Percentiles rank a stretch among this genome's conserved stretches.
These are phyloP conservation scores for Candida tammaniensis DNA, from an alignment of 805 yeast species.

Conservation along the genomic window DNA sequence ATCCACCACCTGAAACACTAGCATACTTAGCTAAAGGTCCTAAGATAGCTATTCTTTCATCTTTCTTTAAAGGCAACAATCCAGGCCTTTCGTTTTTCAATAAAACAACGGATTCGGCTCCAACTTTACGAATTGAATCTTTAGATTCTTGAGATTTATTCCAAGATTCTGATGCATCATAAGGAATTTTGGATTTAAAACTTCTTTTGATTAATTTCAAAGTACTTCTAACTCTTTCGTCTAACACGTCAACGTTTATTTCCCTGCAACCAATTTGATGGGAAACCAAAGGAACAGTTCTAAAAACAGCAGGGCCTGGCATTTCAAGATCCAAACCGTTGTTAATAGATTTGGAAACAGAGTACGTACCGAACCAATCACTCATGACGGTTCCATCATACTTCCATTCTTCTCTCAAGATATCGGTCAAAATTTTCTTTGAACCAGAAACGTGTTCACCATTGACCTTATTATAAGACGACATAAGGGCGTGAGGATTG, in stretches of 20 bases:
- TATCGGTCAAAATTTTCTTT: constrained; percentile 18
- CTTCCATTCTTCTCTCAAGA: constrained; percentile 26
- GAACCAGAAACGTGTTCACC: constrained; percentile 27
- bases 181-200: constrained; percentile 16
- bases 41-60: constrained; percentile 27
- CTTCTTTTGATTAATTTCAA: constrained; percentile 25
- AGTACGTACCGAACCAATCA: constrained; percentile 30
- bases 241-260: constrained; percentile 20
- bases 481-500: constrained; percentile 26
- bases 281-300: constrained; percentile 14
- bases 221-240: constrained; percentile 24
- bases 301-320: constrained; percentile 29
- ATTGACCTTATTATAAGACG: constrained; percentile 28
- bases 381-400: constrained; percentile 30
- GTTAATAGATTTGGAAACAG: constrained; percentile 21
- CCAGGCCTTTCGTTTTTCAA: constrained; percentile 22
- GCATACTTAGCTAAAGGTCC: constrained; percentile 29
- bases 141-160: constrained; percentile 12
- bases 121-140: constrained; percentile 18
- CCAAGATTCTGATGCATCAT: constrained; percentile 5
- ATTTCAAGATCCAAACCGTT: constrained; percentile 31
- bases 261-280: constrained; percentile 23
- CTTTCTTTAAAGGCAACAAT: constrained; percentile 28
- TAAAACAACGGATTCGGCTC: constrained; percentile 25
- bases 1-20: constrained; percentile 31